phyloP scores from a whole-genome alignment of 2,329 filamentous ascomycete species.

The Aspergillus latus region DNA sequence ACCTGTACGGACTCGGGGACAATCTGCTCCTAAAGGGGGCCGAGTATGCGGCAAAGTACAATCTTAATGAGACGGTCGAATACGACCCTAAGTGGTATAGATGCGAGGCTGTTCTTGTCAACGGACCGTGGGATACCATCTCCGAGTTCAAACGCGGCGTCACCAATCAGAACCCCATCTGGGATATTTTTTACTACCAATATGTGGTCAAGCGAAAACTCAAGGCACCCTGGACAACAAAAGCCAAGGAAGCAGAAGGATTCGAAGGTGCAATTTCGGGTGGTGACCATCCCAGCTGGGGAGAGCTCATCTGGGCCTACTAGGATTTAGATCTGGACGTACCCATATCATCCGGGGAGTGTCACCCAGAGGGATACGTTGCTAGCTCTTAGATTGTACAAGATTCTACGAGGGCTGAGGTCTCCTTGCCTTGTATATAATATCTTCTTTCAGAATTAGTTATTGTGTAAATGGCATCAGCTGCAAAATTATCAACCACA shows the following conservation, averaged over 20 bases:
- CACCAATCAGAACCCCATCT: constrained; percentile 17
- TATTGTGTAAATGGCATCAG: no score
- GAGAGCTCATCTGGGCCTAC: constrained; percentile 28
- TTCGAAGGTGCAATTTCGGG: constrained; percentile 16
- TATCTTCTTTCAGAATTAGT: no score
- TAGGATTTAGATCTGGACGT: background rate
- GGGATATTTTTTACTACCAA: constrained; percentile 35
- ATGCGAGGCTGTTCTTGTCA: constrained; percentile 43
- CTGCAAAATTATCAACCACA: no score
- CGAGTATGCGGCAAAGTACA: constrained; percentile 44
- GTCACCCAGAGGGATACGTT: no score
- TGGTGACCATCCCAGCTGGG: constrained; percentile 32
- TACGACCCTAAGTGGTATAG: constrained; percentile 40
- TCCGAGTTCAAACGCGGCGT: constrained; percentile 23
- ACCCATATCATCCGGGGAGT: no score
- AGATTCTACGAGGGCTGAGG: no score
- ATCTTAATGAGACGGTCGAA: constrained; percentile 35
- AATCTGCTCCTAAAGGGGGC: constrained; percentile 38
- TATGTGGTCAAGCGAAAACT: constrained; percentile 30
- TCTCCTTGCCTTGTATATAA: no score
- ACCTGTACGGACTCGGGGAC: constrained; percentile 34
- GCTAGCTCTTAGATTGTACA: no score
- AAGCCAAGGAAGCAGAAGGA: constrained; percentile 18
- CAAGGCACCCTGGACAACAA: constrained; percentile 22
- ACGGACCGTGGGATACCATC: constrained; percentile 39